phyloP scores from a whole-genome alignment of 768 basidiomycete species.

The Psilocybe sp. region DNA sequence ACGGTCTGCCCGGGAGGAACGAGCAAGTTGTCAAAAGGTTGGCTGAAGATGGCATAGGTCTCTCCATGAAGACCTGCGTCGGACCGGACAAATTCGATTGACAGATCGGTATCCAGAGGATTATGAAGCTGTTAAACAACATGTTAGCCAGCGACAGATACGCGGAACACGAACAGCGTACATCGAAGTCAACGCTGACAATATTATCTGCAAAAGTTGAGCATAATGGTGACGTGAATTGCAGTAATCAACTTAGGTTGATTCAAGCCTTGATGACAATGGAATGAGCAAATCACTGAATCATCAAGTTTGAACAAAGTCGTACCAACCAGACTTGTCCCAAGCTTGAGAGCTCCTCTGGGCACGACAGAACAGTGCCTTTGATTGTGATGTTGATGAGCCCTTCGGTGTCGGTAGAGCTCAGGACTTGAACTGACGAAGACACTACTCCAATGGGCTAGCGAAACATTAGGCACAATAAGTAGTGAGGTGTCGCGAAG shows the following conservation, averaged over 20 bases:
- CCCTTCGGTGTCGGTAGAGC: constrained; percentile 55
- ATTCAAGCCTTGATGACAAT: constrained; percentile 36
- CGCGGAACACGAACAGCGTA: constrained; percentile 23
- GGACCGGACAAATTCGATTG: constrained; percentile 55
- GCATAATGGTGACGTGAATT: constrained; percentile 50
- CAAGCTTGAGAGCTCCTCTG: constrained; percentile 43
- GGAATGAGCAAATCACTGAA: not conserved
- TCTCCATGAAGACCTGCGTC: constrained; percentile 50
- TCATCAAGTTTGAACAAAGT: not conserved
- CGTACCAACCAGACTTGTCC: constrained; percentile 47
- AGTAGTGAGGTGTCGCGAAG: not conserved
- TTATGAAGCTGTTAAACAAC: constrained; percentile 39
- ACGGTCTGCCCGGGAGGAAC: constrained; percentile 56
- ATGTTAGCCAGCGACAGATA: no score
- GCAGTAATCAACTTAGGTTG: constrained; percentile 56
- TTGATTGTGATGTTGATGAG: constrained; percentile 62
- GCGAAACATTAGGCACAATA: not conserved
- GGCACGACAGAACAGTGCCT: constrained; percentile 48
- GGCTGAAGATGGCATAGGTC: constrained; percentile 57
- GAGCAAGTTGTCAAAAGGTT: constrained; percentile 51
- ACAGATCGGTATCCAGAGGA: constrained; percentile 55
- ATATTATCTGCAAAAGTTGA: constrained; percentile 46
- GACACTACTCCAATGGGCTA: constrained; percentile 63
- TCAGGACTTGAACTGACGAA: constrained; percentile 53
- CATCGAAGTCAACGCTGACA: constrained; percentile 56